These are phyloP conservation scores for Arabidopsis hybrid DNA, from an alignment of 441 rosid species.

Conservation along the genomic window DNA sequence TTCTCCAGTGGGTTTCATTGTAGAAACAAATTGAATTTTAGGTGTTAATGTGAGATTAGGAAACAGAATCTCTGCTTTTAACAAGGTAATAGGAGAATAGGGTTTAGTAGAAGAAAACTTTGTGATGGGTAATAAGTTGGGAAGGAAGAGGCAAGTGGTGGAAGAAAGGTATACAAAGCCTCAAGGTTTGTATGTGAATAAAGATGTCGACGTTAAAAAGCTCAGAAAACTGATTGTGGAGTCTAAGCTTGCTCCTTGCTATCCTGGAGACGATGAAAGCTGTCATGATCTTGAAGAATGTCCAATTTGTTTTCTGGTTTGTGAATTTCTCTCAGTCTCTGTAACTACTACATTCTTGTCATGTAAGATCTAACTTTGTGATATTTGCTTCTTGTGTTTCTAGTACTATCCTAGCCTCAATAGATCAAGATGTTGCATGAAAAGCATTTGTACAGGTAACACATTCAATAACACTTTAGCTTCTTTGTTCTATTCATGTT, in stretches of 20 bases:
- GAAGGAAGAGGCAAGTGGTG: conserved; percentile 87
- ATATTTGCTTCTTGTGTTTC: conserved; percentile 26
- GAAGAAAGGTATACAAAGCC: conserved; percentile 93
- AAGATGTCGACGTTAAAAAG: conserved; percentile 96
- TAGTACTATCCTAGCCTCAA: conserved; percentile 97
- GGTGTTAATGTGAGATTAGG: conserved; percentile 28
- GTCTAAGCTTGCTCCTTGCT: conserved; percentile 98
- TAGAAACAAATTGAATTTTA: conserved; percentile 23
- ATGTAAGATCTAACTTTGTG: neutral
- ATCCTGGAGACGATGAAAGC: conserved; percentile 91
- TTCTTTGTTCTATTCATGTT: conserved; percentile 14
- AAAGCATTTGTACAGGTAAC: conserved; percentile 97
- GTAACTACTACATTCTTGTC: neutral
- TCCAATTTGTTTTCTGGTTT: conserved; percentile 96
- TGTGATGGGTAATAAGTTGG: conserved; percentile 96
- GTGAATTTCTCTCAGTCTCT: conserved; percentile 36
- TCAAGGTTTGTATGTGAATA: conserved; percentile 85
- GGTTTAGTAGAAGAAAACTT: conserved; percentile 27
- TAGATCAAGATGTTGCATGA: conserved; percentile 94
- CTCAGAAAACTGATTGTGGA: conserved; percentile 93
- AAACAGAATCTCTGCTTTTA: conserved; percentile 23
- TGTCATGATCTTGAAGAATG: conserved; percentile 87
- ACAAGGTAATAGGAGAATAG: conserved; percentile 31
- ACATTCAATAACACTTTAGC: neutral
- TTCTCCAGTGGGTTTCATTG: conserved; percentile 5